Conservation (phyloP, 2,329 filamentous ascomycete species). For the Arthrobotrys entomopaga region DNA sequence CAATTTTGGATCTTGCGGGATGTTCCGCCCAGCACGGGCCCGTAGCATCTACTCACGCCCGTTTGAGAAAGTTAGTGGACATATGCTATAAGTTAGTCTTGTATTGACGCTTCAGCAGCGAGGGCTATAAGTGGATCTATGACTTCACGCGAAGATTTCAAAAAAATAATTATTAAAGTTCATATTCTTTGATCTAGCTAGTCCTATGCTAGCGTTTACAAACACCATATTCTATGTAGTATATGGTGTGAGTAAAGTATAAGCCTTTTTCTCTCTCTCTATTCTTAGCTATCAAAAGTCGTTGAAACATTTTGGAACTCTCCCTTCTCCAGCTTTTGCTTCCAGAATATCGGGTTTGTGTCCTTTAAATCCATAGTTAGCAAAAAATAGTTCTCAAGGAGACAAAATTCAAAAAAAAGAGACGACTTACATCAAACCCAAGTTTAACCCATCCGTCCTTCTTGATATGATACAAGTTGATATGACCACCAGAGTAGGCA, state of each 20-base stretch:
- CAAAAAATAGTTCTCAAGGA: neutral
- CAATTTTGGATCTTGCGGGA: too few relatives aligned
- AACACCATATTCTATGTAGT: neutral
- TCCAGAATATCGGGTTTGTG: conserved; percentile 99
- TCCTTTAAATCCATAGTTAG: conserved; percentile 66
- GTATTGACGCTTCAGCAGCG: too few relatives aligned
- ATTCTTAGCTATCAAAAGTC: conserved; percentile 28
- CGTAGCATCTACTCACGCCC: too few relatives aligned
- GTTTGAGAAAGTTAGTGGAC: too few relatives aligned
- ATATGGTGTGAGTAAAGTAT: too few relatives aligned
- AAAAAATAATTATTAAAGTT: neutral
- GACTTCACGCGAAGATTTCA: too few relatives aligned
- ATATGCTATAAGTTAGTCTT: too few relatives aligned
- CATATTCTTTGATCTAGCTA: neutral
- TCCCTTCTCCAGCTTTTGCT: conserved; percentile 97
- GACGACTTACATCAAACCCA: conserved; percentile 75
- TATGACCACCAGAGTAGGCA: conserved; percentile 97
- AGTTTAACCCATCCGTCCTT: conserved; percentile 99
- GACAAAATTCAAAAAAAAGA: neutral
- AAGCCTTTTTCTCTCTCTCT: too few relatives aligned
- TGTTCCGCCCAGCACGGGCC: too few relatives aligned
- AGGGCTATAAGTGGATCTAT: too few relatives aligned
- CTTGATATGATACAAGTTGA: conserved; percentile 99
- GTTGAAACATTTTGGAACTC: conserved; percentile 97
- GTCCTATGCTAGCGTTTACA: neutral